Conservation (phyloP, 1,284 basidiomycete species). For the Apiotrichum laibachii region DNA sequence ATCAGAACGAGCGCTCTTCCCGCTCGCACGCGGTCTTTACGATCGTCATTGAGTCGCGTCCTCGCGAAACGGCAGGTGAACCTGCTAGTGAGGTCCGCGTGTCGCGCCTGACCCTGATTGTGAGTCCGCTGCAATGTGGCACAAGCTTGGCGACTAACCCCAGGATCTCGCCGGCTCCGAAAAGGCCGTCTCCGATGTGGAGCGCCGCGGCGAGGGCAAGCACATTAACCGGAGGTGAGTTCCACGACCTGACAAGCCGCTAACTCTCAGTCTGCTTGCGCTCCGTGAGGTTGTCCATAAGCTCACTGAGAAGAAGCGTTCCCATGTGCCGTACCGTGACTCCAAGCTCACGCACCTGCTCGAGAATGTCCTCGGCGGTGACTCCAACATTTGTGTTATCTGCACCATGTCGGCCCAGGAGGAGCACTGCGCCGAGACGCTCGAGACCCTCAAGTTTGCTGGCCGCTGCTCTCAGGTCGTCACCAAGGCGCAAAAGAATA, state of each 20-base stretch:
- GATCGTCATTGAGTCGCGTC: slow-evolving; percentile 52
- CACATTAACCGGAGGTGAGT: slow-evolving; percentile 58
- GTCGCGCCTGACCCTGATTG: slow-evolving; percentile 36
- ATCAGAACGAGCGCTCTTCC: slow-evolving; percentile 55
- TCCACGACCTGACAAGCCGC: background rate
- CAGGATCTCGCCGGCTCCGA: slow-evolving; percentile 59
- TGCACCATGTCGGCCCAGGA: slow-evolving; percentile 55
- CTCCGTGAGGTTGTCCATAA: slow-evolving; percentile 59
- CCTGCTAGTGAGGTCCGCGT: slow-evolving; percentile 39
- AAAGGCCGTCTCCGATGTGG: slow-evolving; percentile 56
- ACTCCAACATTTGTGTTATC: slow-evolving; percentile 59
- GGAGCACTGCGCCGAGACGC: slow-evolving; percentile 56
- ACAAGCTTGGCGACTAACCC: background rate
- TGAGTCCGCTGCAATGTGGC: background rate
- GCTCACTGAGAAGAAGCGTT: slow-evolving; percentile 53
- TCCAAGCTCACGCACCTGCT: slow-evolving; percentile 57
- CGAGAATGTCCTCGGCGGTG: slow-evolving; percentile 58
- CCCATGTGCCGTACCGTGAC: slow-evolving; percentile 59
- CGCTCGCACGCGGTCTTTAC: slow-evolving; percentile 58
- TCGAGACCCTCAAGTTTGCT: slow-evolving; percentile 60
- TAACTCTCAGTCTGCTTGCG: slow-evolving; percentile 50
- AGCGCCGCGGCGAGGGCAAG: slow-evolving; percentile 57
- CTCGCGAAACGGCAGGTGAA: slow-evolving; percentile 33
- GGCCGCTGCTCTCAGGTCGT: slow-evolving; percentile 58
- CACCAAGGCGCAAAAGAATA: slow-evolving; percentile 57